Evolutionary conservation across 2,329 filamentous ascomycete species (phyloP), one percentile per base, ranked within the genome.

Genomic region (Aspergillus jensenii): DNA sequence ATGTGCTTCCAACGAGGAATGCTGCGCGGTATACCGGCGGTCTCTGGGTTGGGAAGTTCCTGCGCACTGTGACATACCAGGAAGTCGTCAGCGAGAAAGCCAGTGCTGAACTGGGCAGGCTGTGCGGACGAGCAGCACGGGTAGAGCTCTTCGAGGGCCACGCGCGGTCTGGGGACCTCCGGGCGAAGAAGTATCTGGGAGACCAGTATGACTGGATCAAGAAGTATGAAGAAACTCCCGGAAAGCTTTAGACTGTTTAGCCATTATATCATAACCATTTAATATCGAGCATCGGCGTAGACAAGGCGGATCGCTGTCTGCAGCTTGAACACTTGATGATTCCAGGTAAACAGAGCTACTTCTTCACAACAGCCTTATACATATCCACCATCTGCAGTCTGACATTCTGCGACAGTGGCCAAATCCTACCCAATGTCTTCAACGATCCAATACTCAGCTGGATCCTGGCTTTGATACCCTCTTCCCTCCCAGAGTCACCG

Each of bases 41-140:
- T 1, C 71, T 83, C 3, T 83, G 81, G 81, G 81, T 83, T 2
- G 81, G 81, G n/a, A 83, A 83, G 65, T 83, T 75, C 60, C 69
- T 83, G 15, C 74, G 76, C 35, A 84, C 81, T 0, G 71, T 76
- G n/a, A 83, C 82, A 0, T 84, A 83, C 61, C 81, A 83, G 62
- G 80, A 83, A 59, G 80, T 84, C 0, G 69, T 65, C 1, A 68
- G 69, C 4, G 65, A 71, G 3, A 66, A 78, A 50, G 78, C 76
- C 12, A 82, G 79, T 64, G 81, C 78, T 0, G 68, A 81, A 59
- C 69, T 84, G 4, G 82, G 81, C 0, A 65, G 71, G 4, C 68
- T 84, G 1, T 83, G 82, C 62, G 81, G 78, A 1, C 68, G 81
- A 1, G 76, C 78, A 15, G 78, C 82, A 1, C 65, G 82, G 6